Base-by-base conservation (phyloP, 2,329 filamentous ascomycete species). In the Phyllosticta citrichinensis region DNA sequence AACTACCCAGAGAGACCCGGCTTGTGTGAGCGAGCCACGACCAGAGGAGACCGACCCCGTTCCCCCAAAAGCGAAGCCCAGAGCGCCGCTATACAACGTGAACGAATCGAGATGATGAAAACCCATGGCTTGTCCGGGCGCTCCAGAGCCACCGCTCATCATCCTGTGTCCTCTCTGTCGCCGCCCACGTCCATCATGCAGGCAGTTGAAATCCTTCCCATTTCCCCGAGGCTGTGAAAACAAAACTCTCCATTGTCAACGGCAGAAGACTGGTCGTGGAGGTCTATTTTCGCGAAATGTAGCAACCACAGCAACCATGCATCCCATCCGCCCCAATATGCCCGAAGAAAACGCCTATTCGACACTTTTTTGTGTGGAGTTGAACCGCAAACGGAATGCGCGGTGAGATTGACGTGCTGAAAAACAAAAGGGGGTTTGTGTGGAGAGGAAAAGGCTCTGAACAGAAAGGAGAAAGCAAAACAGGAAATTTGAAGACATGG, bases 261-360 rank as follows among this genome's bases (percentile, higher is more conserved):
- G 40, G 17, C 33, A 14, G 22, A 40, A 60, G 59, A 33, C 59
- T 30, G 59, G 55, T 57, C 27, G 54, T 35, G 53, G 54, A 53
- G 24, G 56, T 61, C 59, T 61, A 61, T 61, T 61, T 47, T 61
- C 59, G n/a, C 52, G 25, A 54, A 50, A 60, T 40, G 40, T 22
- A 53, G 27, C 54, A 52, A 55, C 51, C 58, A 53, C 53, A 55
- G 58, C 58, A 61, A 61, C 52, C 54, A 61, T 61, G 58, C 58
- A 61, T 56, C 58, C 54, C 58, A 61, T 56, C 58, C 55, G 55
- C 52, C 58, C 58, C 58, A 54, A 57, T 61, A 61, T 61, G 58
- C 58, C 58, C 58, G 30, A 20, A 53, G 27, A 47, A 22, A 61
- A 61, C 58, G 58, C 58, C 58, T n/a, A 56, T 57, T 56, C 53